Percentiles rank a stretch among this genome's conserved stretches.
Conservation (phyloP, 2,329 filamentous ascomycete species). For the Clonostachys chloroleuca region DNA sequence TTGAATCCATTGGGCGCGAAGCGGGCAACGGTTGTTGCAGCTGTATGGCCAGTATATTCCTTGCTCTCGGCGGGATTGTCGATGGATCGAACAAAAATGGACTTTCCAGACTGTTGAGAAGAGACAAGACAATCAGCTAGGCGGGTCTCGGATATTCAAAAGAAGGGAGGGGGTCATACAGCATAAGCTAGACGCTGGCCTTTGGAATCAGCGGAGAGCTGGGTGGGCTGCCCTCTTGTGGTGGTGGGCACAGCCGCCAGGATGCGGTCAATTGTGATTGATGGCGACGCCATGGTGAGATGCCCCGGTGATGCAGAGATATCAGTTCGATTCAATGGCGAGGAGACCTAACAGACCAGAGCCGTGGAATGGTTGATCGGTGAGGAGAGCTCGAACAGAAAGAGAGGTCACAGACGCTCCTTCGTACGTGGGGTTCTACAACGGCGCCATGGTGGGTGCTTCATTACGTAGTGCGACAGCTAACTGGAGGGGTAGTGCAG, state of each 20-base stretch:
- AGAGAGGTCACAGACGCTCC: too few species aligned
- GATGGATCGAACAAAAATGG: constrained; percentile 91
- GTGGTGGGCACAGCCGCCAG: constrained; percentile 84
- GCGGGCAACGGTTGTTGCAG: constrained; percentile 84
- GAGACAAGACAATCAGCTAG: neutral
- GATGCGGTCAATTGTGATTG: constrained; percentile 61
- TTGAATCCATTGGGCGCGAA: constrained; percentile 96
- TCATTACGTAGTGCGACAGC: too few species aligned
- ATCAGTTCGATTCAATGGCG: too few species aligned
- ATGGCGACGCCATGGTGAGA: constrained; percentile 27
- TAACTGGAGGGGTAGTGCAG: too few species aligned
- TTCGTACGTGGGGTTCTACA: too few species aligned
- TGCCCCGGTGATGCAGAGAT: too few species aligned
- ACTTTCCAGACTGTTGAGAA: constrained; percentile 77
- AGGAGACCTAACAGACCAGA: too few species aligned
- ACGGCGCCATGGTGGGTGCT: too few species aligned
- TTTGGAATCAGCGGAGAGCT: constrained; percentile 82
- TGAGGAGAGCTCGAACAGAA: too few species aligned
- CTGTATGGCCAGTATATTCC: constrained; percentile 90
- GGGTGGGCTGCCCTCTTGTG: constrained; percentile 80
- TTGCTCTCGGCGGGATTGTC: constrained; percentile 80
- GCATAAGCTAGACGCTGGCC: constrained; percentile 92
- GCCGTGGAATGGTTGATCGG: too few species aligned
- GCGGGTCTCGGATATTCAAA: neutral
- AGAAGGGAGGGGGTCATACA: constrained; percentile 43